Percentiles rank a stretch among this genome's conserved stretches.
Conservation (phyloP, 225 moss, liverwort and hornwort genomes). For the Rhytidiadelphus loreus region DNA sequence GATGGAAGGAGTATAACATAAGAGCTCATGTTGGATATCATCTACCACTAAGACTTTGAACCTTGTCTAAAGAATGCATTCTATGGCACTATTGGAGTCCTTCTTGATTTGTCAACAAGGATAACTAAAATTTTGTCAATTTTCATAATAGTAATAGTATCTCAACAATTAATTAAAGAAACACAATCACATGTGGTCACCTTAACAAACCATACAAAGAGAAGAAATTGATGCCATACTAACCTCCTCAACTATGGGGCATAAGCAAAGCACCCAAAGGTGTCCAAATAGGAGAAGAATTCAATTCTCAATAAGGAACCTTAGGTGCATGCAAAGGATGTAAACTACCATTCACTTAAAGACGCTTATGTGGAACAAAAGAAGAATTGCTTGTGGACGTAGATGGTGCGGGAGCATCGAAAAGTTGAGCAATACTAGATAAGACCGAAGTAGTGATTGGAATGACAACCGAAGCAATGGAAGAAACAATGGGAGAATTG, state of each 20-base stretch:
- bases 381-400: conserved; percentile 4
- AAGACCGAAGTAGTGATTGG: background rate
- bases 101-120: background rate
- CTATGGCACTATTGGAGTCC: background rate
- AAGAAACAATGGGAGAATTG: conserved; percentile 2
- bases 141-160: background rate
- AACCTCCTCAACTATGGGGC: conserved; percentile 80
- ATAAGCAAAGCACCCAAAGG: conserved; percentile 46
- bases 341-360: conserved; percentile 43
- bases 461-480: background rate
- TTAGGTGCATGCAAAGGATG: conserved; percentile 45
- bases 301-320: conserved; percentile 27
- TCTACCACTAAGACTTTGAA: background rate
- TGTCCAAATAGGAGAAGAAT: conserved; percentile 25
- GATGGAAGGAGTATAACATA: too few species aligned
- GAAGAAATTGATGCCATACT: background rate
- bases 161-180: background rate
- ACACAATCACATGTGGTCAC: background rate
- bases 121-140: background rate
- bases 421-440: conserved; percentile 28
- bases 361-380: conserved; percentile 46
- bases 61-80: background rate
- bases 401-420: conserved; percentile 2
- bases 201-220: background rate
- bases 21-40: background rate